Percentiles rank a stretch among this genome's conserved stretches.
phyloP scores from a whole-genome alignment of 2,329 filamentous ascomycete genomes.

The Aspergillus tubingensis region DNA sequence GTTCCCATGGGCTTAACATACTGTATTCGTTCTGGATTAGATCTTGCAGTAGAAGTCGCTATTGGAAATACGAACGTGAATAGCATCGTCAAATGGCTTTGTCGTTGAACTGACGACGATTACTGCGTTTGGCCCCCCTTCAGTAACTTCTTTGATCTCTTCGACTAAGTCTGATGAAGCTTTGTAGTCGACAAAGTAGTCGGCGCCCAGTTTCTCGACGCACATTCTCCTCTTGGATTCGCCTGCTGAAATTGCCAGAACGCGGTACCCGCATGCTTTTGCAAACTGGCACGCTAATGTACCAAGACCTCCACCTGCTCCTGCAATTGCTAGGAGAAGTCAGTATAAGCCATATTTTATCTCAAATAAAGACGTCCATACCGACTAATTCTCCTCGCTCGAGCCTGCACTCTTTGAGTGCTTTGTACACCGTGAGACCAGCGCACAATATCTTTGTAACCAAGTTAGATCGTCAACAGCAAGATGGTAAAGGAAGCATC shows the following conservation, averaged over 20 bases:
- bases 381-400: conserved; percentile 76
- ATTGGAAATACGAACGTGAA: not conserved
- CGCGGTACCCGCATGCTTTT: not conserved
- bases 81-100: not conserved
- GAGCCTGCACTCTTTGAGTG: conserved; percentile 79
- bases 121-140: not conserved
- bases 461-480: no score
- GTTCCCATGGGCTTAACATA: not conserved
- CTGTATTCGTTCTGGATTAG: not conserved
- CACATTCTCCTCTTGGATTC: not conserved
- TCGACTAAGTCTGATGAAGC: not conserved
- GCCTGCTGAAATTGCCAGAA: not conserved
- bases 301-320: not conserved
- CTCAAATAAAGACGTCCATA: conserved; percentile 80
- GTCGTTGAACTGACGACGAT: not conserved
- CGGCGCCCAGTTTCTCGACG: not conserved
- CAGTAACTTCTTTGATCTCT: not conserved
- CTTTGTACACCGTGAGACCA: conserved; percentile 87
- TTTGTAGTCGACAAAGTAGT: not conserved
- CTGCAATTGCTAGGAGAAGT: conserved; percentile 73
- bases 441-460: conserved; percentile 67
- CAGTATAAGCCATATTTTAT: conserved; percentile 55
- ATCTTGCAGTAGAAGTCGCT: not conserved
- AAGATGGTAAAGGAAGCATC: no score
- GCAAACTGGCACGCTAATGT: not conserved